Evolutionary conservation across 352 stramenopile genomes (phyloP).

Genomic region (Globisporangium camurandrum): DNA sequence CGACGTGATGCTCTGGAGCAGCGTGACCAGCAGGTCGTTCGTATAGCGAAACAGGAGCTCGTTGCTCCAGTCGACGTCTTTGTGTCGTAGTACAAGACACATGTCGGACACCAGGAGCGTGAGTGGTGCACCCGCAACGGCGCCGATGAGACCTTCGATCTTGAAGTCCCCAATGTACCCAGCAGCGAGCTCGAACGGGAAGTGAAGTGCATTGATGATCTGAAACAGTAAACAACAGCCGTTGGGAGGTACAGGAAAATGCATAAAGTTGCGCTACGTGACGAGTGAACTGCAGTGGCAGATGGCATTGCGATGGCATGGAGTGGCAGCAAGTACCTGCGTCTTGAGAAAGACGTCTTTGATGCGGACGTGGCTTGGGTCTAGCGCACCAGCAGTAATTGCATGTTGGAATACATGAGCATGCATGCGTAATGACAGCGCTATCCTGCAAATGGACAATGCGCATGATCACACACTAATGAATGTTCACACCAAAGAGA

Average conservation of each 20-base stretch:
- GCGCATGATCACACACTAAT: not conserved
- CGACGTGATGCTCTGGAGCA: slow-evolving; percentile 40
- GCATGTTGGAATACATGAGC: not conserved
- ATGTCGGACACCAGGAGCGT: slow-evolving; percentile 44
- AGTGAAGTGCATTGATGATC: slow-evolving; percentile 55
- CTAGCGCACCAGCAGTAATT: slow-evolving; percentile 8
- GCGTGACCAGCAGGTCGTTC: slow-evolving; percentile 50
- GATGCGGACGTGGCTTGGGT: slow-evolving; percentile 58
- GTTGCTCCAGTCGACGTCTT: slow-evolving; percentile 55
- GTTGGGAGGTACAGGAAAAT: no score
- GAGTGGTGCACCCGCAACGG: slow-evolving; percentile 46
- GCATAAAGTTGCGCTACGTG: not conserved
- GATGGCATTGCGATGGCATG: not conserved
- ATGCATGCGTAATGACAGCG: no score
- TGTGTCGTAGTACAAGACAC: slow-evolving; percentile 50
- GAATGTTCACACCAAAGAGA: slow-evolving; percentile 40
- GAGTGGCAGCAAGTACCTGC: slow-evolving; percentile 16
- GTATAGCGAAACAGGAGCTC: slow-evolving; percentile 64
- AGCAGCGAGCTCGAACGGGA: slow-evolving; percentile 57
- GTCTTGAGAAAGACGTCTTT: slow-evolving; percentile 58
- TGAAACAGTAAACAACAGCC: no score
- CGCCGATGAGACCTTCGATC: slow-evolving; percentile 52
- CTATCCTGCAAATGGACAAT: not conserved
- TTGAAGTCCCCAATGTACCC: slow-evolving; percentile 63
- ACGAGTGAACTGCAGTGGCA: not conserved